These are phyloP conservation scores for Rhodotorula kratochvilovae DNA, from an alignment of 768 basidiomycete species.

Conservation along the genomic window DNA sequence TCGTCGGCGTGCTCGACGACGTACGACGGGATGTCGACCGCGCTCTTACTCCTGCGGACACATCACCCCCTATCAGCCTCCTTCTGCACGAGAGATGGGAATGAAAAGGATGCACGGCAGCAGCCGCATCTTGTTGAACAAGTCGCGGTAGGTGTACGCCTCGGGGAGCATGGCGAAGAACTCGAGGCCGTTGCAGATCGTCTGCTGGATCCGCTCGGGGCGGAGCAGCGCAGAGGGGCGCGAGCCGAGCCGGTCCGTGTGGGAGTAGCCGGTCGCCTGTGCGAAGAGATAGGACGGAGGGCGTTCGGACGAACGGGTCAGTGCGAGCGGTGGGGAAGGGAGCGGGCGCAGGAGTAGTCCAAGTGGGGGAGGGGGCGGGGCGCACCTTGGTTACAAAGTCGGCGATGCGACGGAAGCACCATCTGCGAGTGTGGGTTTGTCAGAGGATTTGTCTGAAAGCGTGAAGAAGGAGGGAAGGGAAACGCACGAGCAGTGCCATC, in stretches of 20 bases:
- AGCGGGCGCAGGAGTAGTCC: not conserved
- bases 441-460: not conserved
- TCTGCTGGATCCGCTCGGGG: conserved; percentile 56
- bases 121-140: conserved; percentile 46
- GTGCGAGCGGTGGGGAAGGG: too few relatives aligned
- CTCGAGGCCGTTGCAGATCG: conserved; percentile 60
- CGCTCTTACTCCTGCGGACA: conserved; percentile 8
- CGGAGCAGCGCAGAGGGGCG: conserved; percentile 53
- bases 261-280: conserved; percentile 54
- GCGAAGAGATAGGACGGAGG: not conserved
- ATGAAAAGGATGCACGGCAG: conserved; percentile 13
- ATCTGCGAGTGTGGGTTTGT: conserved; percentile 47
- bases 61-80: not conserved
- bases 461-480: not conserved
- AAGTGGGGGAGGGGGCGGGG: not conserved
- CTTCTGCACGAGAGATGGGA: not conserved
- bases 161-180: conserved; percentile 66
- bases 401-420: conserved; percentile 60
- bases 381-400: conserved; percentile 56
- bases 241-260: conserved; percentile 58
- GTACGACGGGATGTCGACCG: conserved; percentile 17
- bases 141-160: conserved; percentile 48
- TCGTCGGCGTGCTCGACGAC: conserved; percentile 18
- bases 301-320: too few relatives aligned
- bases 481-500: conserved; percentile 57